phyloP scores from a whole-genome alignment of 495 filamentous ascomycete genomes.

The Cudoniella acicularis region DNA sequence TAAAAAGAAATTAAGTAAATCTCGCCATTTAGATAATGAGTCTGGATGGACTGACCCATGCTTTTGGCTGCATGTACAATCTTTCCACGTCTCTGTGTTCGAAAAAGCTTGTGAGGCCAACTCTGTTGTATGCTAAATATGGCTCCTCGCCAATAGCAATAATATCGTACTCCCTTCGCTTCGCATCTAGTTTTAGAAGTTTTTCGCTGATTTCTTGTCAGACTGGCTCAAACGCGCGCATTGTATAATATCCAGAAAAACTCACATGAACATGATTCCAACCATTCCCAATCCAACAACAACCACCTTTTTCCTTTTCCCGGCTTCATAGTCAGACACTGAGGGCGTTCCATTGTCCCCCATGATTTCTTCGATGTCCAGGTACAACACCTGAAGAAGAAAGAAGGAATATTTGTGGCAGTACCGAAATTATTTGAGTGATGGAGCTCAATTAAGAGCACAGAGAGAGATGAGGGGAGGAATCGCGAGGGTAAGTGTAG shows the following conservation, averaged over 20 bases:
- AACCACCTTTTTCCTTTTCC: slow-evolving; percentile 63
- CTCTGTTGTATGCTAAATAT: slow-evolving; percentile 91
- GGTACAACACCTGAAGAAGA: neutral
- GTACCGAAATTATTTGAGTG: neutral
- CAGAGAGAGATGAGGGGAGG: neutral
- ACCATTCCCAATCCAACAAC: slow-evolving; percentile 96
- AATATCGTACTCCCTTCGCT: slow-evolving; percentile 75
- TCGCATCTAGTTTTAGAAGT: slow-evolving; percentile 78
- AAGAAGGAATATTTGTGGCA: neutral
- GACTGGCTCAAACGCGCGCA: slow-evolving; percentile 38
- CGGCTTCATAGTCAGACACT: neutral
- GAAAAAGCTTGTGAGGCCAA: slow-evolving; percentile 90
- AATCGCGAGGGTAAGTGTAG: no score
- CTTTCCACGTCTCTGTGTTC: slow-evolving; percentile 87
- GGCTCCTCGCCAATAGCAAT: slow-evolving; percentile 90
- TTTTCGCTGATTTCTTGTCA: slow-evolving; percentile 62
- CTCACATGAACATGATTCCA: slow-evolving; percentile 88
- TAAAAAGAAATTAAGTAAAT: no score
- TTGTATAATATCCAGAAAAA: neutral
- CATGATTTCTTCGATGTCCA: neutral
- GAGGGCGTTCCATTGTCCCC: neutral
- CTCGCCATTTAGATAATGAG: slow-evolving; percentile 24
- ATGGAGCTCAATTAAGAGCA: neutral
- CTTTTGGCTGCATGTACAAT: slow-evolving; percentile 79
- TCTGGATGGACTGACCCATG: slow-evolving; percentile 56